A percentile compares a stretch with the other conserved stretches of the same genome.
These are phyloP conservation scores for Triticum urartu DNA, from an alignment of 176 grass and related monocot genomes.

Conservation along the genomic window DNA sequence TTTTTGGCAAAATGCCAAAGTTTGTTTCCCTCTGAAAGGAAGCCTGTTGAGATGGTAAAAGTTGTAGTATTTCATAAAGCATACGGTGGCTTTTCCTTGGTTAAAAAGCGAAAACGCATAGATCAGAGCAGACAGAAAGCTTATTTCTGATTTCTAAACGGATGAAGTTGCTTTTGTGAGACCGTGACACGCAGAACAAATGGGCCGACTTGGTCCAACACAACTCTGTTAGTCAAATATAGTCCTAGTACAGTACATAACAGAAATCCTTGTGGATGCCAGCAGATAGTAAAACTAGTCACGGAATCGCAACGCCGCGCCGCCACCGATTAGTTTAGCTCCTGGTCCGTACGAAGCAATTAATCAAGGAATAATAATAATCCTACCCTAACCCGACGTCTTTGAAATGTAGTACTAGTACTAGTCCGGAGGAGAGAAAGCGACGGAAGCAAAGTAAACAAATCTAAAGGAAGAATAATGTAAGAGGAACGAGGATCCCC, in stretches of 20 bases:
- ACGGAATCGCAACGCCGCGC: constrained; percentile 3
- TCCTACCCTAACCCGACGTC: background rate
- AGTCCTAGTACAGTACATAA: background rate
- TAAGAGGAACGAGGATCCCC: constrained; percentile 20
- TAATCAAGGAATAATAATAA: constrained; percentile 34
- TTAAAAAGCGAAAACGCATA: background rate
- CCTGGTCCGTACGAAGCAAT: constrained; percentile 12
- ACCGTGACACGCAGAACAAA: background rate
- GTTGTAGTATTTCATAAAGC: background rate
- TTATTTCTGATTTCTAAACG: background rate
- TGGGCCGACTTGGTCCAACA: background rate
- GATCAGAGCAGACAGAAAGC: background rate
- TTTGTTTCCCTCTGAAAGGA: background rate
- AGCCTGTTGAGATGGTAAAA: background rate
- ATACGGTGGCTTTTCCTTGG: background rate
- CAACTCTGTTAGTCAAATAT: background rate
- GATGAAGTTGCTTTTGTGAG: background rate
- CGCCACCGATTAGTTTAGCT: constrained; percentile 30
- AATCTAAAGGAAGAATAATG: constrained; percentile 3
- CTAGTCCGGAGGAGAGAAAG: background rate
- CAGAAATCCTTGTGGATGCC: background rate
- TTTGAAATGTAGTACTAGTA: background rate
- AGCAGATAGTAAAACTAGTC: background rate
- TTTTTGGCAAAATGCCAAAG: background rate
- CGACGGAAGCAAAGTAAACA: constrained; percentile 14